Base-by-base conservation (phyloP, 495 filamentous ascomycete genomes). In the Letharia lupina region DNA sequence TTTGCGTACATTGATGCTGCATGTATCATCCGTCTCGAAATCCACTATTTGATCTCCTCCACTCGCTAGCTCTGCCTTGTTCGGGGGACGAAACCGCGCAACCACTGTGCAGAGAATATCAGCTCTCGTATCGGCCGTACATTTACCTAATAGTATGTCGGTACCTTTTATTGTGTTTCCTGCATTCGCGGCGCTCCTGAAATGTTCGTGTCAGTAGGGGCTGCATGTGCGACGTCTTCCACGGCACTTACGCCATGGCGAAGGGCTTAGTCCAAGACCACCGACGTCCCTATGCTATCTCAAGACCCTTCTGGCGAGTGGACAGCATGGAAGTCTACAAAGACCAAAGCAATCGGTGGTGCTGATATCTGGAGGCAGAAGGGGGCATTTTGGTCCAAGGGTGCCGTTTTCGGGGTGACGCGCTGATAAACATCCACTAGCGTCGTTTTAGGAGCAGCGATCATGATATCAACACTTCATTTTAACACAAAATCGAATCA, bases 31-130 rank as follows among this genome's bases (percentile, higher is more conserved):
- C 67, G 86, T 86, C 73, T 92, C 86, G 73, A 98, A 98, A 41
- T 81, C 78, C 52, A 98, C 94, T 69, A 98, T 91, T 65, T 91
- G 87, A 77, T 93, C 85, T 76, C 95, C 94, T 69, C 94, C 95
- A 65, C 87, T 91, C 65, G 87, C 82, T 70, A 94, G 82, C 78
- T 98, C 94, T 69, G 91, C 80, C 75, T 90, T 91, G 80, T 98
- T 98, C 76, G 96, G 93, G 68, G 94, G 94, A 68, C 94, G 88
- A 78, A 98, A 98, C 71, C 94, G 90, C 78, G 93, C 94, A 76
- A 98, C 92, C 73, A 98, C 94, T 84, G 67, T 64, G 63, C 44
- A 47, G 60, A 68, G 37, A 63, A 44, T 41, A 61, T 72, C 67
- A 72, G 71, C 70, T 66, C 28, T 41, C 47, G 33, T 40, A 39